Evolutionary conservation across 176 grass and related monocot genomes (phyloP).

Genomic region (Cymbopogon citratus): DNA sequence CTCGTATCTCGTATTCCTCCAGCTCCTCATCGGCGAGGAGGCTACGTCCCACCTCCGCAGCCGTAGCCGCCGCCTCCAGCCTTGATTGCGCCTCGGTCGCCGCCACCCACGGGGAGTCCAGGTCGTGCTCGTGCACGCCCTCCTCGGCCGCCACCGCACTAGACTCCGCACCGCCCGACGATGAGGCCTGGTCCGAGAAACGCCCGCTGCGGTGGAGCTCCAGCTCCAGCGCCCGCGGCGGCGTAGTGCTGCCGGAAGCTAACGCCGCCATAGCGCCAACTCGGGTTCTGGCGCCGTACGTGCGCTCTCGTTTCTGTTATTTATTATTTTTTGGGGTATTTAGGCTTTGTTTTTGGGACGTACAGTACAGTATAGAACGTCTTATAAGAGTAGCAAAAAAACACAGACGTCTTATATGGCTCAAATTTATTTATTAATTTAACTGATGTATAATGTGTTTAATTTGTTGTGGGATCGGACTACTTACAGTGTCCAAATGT

Average conservation of each 20-base stretch:
- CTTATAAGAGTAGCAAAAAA: too few relatives aligned
- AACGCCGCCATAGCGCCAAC: conserved; percentile 22
- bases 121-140: conserved; percentile 26
- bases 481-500: too few relatives aligned
- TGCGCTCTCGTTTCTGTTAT: not conserved
- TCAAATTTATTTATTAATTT: too few relatives aligned
- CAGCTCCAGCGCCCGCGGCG: not conserved
- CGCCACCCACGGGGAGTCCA: conserved; percentile 25
- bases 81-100: conserved; percentile 19
- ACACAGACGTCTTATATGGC: too few relatives aligned
- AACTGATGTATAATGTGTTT: too few relatives aligned
- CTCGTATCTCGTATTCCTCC: conserved; percentile 6
- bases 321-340: too few relatives aligned
- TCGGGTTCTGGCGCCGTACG: not conserved
- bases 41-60: not conserved
- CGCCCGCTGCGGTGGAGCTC: not conserved
- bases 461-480: too few relatives aligned
- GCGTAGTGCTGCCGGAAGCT: not conserved
- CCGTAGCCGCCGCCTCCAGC: not conserved
- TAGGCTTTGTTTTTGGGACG: too few relatives aligned
- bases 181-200: not conserved
- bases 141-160: conserved; percentile 3
- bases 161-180: not conserved
- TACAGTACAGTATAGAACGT: too few relatives aligned
- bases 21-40: not conserved